Evolutionary conservation across 2,329 filamentous ascomycete genomes (phyloP), one percentile per base, ranked within the genome.

Genomic region (Arthroderma sp.): DNA sequence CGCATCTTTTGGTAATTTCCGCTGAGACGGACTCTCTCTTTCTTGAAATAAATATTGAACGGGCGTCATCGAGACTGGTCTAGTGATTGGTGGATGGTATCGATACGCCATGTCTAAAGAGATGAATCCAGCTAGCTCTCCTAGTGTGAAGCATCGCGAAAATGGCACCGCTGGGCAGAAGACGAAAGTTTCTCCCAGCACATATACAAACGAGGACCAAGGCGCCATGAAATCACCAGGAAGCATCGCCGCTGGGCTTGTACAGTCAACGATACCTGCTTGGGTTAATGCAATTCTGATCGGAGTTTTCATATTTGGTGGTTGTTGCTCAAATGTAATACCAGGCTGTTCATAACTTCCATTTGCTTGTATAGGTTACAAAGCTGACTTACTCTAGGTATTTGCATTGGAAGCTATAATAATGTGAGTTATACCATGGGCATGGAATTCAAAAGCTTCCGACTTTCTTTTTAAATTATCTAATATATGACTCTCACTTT

Each of bases 321-420:
- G 91, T 29, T 94, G 87, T 61, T 94, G 88, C 67, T 86, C 86
- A 32, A 94, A 94, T 73, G 88, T 88, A 69, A 65, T 66, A 54
- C 58, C 34, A 33, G 28, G 10, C 30, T 11, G 1, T 36, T 43
- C 27, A 11, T 10, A 3, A 27, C 36, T 6, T 36, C 4, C 5
- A 15, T 1, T 6, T 37, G 8, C 4, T 36, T n/a, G 30, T 6
- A 9, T 29, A 36, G 7, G 30, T 27, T 46, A 31, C 45, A 44
- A 36, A 43, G 11, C 27, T 55, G 61, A 52, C 31, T 28, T 29
- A 30, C 7, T 28, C 9, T 50, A 94, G 81, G 86, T 95, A n/a
- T 96, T 94, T 66, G 86, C 89, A 36, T 73, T 98, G 46, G 91
- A 98, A 66, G 84, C 86, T 39, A 94, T 96, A 56, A 80, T 98